A percentile compares a stretch with the other conserved stretches of the same genome.
These are phyloP conservation scores for Tilletia indica DNA, from an alignment of 1,284 basidiomycete genomes.

Conservation along the genomic window DNA sequence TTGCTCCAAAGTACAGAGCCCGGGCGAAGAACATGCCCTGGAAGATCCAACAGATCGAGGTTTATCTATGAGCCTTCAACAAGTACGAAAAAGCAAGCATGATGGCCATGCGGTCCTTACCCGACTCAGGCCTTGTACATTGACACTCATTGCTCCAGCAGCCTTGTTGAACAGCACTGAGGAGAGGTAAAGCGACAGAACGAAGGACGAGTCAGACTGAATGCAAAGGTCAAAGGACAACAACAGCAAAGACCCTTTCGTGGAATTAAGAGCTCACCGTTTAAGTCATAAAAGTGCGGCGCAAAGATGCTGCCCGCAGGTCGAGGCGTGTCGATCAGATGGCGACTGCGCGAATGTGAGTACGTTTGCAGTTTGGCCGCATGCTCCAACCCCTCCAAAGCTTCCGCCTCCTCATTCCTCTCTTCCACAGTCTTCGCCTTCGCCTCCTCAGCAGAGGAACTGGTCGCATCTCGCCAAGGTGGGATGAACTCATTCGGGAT, in stretches of 20 bases:
- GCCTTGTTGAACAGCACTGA: slow-evolving; percentile 49
- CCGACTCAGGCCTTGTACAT: slow-evolving; percentile 50
- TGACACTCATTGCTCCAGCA: slow-evolving; percentile 43
- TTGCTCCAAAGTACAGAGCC: slow-evolving; percentile 46
- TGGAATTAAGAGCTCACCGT: slow-evolving; percentile 18
- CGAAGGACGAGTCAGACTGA: not conserved
- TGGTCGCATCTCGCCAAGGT: slow-evolving; percentile 30
- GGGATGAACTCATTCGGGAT: slow-evolving; percentile 55
- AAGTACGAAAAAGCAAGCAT: not conserved
- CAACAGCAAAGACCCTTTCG: not conserved
- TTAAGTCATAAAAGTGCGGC: slow-evolving; percentile 55
- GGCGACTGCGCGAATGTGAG: slow-evolving; percentile 14
- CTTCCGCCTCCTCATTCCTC: not conserved
- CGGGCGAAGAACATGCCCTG: slow-evolving; percentile 42
- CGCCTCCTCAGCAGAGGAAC: not conserved
- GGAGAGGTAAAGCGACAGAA: not conserved
- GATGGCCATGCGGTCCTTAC: not conserved
- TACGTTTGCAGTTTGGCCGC: slow-evolving; percentile 34
- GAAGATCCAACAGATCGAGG: not conserved
- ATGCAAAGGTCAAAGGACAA: not conserved
- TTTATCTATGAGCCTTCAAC: not conserved
- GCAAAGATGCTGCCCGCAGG: slow-evolving; percentile 43
- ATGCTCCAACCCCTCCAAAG: slow-evolving; percentile 22
- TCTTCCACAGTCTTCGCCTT: not conserved
- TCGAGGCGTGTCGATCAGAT: slow-evolving; percentile 35